A percentile compares a stretch with the other conserved stretches of the same genome.
Evolutionary conservation across 371 early-diverging fungal genomes (phyloP).

Genomic region (Mortierella sp.): DNA sequence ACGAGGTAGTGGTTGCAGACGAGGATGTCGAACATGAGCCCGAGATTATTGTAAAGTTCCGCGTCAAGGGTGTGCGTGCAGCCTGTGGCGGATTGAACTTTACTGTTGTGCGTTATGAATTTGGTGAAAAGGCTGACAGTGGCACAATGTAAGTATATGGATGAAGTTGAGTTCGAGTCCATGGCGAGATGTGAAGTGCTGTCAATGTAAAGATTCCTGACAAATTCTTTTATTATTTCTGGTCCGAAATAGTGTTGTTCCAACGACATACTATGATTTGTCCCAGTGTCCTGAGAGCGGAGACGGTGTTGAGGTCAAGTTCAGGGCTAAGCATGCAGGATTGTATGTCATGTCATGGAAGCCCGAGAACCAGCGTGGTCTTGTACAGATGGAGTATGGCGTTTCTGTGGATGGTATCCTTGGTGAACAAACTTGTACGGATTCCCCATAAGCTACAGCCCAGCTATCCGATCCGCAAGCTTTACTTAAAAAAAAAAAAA

Average conservation of each 20-base stretch:
- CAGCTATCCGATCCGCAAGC: not conserved
- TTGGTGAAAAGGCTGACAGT: conserved; percentile 42
- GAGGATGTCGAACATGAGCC: conserved; percentile 45
- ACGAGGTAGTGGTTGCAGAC: conserved; percentile 49
- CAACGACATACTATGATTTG: conserved; percentile 33
- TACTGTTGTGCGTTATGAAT: conserved; percentile 43
- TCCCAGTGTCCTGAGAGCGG: conserved; percentile 27
- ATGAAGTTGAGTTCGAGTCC: not conserved
- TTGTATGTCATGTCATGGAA: conserved; percentile 50
- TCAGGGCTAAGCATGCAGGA: conserved; percentile 44
- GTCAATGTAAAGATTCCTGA: not conserved
- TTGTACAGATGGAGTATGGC: conserved; percentile 51
- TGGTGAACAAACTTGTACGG: conserved; percentile 22
- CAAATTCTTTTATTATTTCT: not conserved
- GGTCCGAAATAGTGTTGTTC: conserved; percentile 26
- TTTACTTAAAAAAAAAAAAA: not conserved
- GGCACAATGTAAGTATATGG: conserved; percentile 39
- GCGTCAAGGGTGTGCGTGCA: conserved; percentile 40
- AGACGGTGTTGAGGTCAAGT: conserved; percentile 42
- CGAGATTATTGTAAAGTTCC: conserved; percentile 45
- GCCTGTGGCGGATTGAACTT: conserved; percentile 49
- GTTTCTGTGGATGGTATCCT: conserved; percentile 43
- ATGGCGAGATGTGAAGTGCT: not conserved
- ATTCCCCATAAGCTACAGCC: conserved; percentile 13
- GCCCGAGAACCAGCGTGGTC: conserved; percentile 36